Percentiles rank a stretch among this genome's conserved stretches.
Evolutionary conservation across 1,139 yeast species (phyloP).

Genomic region (Wickerhamomyces sp.): DNA sequence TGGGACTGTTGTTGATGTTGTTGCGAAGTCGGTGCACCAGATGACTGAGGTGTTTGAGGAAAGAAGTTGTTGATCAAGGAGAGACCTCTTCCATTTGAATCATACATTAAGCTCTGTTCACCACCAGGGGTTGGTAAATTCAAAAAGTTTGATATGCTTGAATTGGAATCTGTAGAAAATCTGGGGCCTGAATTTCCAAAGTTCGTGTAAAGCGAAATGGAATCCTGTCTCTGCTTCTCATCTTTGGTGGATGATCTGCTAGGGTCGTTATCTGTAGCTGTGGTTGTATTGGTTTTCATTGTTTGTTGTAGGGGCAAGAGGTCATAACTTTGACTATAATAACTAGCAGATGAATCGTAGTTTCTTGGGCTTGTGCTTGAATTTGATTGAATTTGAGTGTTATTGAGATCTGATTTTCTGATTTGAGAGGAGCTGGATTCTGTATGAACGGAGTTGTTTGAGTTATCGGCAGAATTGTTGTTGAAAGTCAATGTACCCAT

Average conservation of each 20-base stretch:
- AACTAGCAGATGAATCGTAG: slow-evolving; percentile 5
- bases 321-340: slow-evolving; percentile 1
- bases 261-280: slow-evolving; percentile 2
- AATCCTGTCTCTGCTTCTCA: slow-evolving; percentile 21
- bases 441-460: background rate
- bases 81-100: slow-evolving; percentile 30
- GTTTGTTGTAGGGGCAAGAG: background rate
- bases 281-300: slow-evolving; percentile 4
- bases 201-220: slow-evolving; percentile 22
- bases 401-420: background rate
- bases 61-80: slow-evolving; percentile 30
- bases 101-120: slow-evolving; percentile 15
- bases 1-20: slow-evolving; percentile 1
- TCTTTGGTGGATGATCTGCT: background rate
- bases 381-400: background rate
- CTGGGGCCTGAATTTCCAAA: slow-evolving; percentile 18
- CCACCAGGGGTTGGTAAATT: slow-evolving; percentile 12
- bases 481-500: slow-evolving; percentile 17
- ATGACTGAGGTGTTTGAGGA: slow-evolving; percentile 9
- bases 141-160: slow-evolving; percentile 21
- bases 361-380: slow-evolving; percentile 11
- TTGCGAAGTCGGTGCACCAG: background rate
- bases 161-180: slow-evolving; percentile 25
- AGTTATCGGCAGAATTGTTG: slow-evolving; percentile 9
- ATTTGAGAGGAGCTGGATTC: background rate